phyloP scores from a whole-genome alignment of 495 filamentous ascomycete species.

The Penicillium paxilli region DNA sequence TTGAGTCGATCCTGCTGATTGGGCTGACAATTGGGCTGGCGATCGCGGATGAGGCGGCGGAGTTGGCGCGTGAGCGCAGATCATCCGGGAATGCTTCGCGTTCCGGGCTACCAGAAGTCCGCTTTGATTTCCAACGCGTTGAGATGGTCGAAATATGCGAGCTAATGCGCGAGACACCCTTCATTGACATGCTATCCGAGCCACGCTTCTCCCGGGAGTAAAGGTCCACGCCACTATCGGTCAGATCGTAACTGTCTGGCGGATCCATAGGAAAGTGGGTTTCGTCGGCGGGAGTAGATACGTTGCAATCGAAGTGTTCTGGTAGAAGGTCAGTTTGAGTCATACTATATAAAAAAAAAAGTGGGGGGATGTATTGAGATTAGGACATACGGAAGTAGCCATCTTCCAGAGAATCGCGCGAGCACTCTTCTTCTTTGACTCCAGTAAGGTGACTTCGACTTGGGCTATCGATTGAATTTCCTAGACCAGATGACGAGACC shows the following conservation, averaged over 20 bases:
- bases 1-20: slow-evolving; percentile 53
- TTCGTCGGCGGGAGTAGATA: slow-evolving; percentile 29
- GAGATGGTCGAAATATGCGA: slow-evolving; percentile 73
- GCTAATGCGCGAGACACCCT: slow-evolving; percentile 65
- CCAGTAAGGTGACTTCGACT: slow-evolving; percentile 50
- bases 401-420: slow-evolving; percentile 44
- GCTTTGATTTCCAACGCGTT: slow-evolving; percentile 61
- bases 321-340: slow-evolving; percentile 8
- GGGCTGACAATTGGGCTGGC: slow-evolving; percentile 55
- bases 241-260: slow-evolving; percentile 60
- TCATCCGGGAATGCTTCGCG: slow-evolving; percentile 38
- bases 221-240: slow-evolving; percentile 59
- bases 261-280: slow-evolving; percentile 34
- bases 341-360: not conserved
- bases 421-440: slow-evolving; percentile 56
- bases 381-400: slow-evolving; percentile 46
- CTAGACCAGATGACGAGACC: slow-evolving; percentile 50
- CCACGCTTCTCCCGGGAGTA: slow-evolving; percentile 59
- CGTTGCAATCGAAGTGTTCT: slow-evolving; percentile 42
- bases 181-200: slow-evolving; percentile 64
- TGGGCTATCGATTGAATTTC: slow-evolving; percentile 52
- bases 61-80: slow-evolving; percentile 52
- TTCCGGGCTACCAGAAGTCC: slow-evolving; percentile 47
- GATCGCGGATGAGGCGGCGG: slow-evolving; percentile 66
- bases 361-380: too few relatives aligned